Conservation (phyloP, 2,329 filamentous ascomycete genomes). For the Onygenales sp. region DNA sequence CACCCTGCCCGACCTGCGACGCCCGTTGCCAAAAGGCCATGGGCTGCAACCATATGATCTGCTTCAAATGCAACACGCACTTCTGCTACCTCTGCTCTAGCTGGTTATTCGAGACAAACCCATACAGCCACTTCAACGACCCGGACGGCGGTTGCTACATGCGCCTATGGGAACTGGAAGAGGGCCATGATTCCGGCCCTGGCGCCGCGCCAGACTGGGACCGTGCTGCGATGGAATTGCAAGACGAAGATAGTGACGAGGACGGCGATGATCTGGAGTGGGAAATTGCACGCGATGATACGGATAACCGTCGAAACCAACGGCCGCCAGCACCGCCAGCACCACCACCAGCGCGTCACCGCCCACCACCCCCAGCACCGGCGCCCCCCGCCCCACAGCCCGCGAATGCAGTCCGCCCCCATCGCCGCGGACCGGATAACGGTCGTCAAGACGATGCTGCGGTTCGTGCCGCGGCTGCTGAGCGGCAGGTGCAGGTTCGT, state of each 20-base stretch:
- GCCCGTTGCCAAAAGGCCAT: constrained; percentile 80
- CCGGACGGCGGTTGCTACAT: constrained; percentile 63
- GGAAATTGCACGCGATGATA: constrained; percentile 17
- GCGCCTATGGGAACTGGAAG: constrained; percentile 82
- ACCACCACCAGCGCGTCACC: constrained; percentile 23
- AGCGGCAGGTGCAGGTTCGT: constrained; percentile 1
- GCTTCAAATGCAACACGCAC: constrained; percentile 78
- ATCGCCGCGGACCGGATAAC: constrained; percentile 5
- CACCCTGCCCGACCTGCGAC: constrained; percentile 79
- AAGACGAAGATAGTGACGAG: constrained; percentile 10
- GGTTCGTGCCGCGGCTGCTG: not conserved
- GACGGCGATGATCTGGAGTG: constrained; percentile 5
- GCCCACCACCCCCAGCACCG: constrained; percentile 29
- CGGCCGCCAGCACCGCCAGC: constrained; percentile 28
- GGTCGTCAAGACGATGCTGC: constrained; percentile 11
- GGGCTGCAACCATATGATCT: constrained; percentile 96
- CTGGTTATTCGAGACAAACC: constrained; percentile 74
- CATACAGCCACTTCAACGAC: constrained; percentile 81
- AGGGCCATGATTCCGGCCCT: constrained; percentile 54
- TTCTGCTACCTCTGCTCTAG: constrained; percentile 90
- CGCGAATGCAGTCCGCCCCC: not conserved
- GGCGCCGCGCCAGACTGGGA: constrained; percentile 18
- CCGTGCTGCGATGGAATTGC: constrained; percentile 4
- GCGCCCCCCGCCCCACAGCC: constrained; percentile 22
- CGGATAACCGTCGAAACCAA: constrained; percentile 18